Conservation (phyloP, 345 rosid genomes). For the thale cress (Arabidopsis thaliana) region TAIR10.1 NC_003071.7:16063501-16064000, state of each 20-base stretch:
- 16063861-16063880: neutral
- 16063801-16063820: constrained; percentile 23
- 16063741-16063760: constrained; percentile 44
- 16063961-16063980: neutral
- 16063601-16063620: neutral
- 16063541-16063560: constrained; percentile 1
- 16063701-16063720: constrained; percentile 33
- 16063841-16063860: constrained; percentile 11
- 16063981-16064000: too few relatives aligned
- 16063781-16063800: constrained; percentile 24
- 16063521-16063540: neutral
- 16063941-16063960: neutral
- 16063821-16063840: constrained; percentile 28
- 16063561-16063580: constrained; percentile 18
- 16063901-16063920: neutral
- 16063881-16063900: too few relatives aligned
- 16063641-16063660: constrained; percentile 24
- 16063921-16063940: constrained; percentile 1
- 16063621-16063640: neutral
- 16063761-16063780: constrained; percentile 31
- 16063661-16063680: constrained; percentile 4
- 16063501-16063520: neutral
- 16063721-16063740: constrained; percentile 39
- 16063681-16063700: constrained; percentile 22
- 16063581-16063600: neutral